Base-by-base conservation (phyloP, 371 early-diverging fungal species). In the Apophysomyces trapeziformis region DNA sequence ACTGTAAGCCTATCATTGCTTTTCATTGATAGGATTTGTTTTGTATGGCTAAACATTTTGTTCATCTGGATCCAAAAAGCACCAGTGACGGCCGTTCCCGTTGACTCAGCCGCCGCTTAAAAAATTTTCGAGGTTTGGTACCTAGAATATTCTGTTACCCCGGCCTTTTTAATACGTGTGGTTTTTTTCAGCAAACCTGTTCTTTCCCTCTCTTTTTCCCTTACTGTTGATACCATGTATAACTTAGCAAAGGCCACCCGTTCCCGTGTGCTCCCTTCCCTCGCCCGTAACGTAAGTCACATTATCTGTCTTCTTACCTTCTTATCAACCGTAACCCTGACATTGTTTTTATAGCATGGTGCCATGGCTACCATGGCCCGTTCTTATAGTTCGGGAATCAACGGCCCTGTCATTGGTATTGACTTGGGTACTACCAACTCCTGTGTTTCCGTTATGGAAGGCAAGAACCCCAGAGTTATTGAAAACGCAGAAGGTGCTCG, bases 381-480 rank as follows among this genome's bases (percentile, higher is more conserved):
- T 54, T 56, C 65, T 38, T 72, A 71, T 56, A 82, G 87, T 78
- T 80, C 85, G 63, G 93, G 92, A 73, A 89, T 93, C 26, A 89
- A 90, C 72, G 98, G 98, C 38, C 87, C 88, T 63, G 96, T 97
- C 59, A 95, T 99, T 68, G 99, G 99, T 76, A 98, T 99, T 70
- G 99, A 99, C 87, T 87, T 99, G 69, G 99, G 99, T 63, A 99
- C 99, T 57, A 99, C 99, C 67, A 99, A 99, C 89, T 98, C 99
- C 14, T 99, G 99, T 76, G 98, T 98, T 26, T 90, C 98, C 41
- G 91, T 99, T 45, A 95, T 98, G 93, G 97, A 98, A 82, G 97
- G 99, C 70, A 96, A 96, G 74, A 89, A 83, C 66, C 97, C 99
- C 38, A 85, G 93, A 64, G 98, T 99, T 39, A 95, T 99, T 78